phyloP scores from a whole-genome alignment of 805 yeast species.

The Tetrapisispora taiwanensis region DNA sequence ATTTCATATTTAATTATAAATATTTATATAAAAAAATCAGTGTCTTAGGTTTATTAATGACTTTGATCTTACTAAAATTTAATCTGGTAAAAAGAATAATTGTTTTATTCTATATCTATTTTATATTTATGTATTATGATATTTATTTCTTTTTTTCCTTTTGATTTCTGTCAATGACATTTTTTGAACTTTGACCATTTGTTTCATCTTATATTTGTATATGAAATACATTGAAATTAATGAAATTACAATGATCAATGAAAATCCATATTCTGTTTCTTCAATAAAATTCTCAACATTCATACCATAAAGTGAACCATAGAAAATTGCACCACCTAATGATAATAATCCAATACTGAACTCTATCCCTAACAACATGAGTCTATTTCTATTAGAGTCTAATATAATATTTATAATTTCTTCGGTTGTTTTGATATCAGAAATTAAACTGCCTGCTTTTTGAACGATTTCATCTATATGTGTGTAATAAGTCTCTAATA shows the following conservation, averaged over 20 bases:
- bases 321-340: constrained; percentile 66
- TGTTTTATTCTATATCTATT: not conserved
- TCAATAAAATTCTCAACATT: constrained; percentile 88
- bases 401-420: constrained; percentile 88
- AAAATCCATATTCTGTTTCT: constrained; percentile 64
- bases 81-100: too few species aligned
- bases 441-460: constrained; percentile 61
- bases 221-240: constrained; percentile 38
- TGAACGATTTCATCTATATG: constrained; percentile 93
- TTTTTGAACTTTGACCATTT: constrained; percentile 55
- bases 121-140: not conserved
- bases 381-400: constrained; percentile 87
- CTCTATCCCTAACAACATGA: constrained; percentile 77
- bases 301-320: constrained; percentile 92
- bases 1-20: too few species aligned
- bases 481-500: constrained; percentile 81
- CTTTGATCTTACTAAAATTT: too few species aligned
- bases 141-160: not conserved
- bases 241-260: constrained; percentile 33
- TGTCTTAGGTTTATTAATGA: too few species aligned
- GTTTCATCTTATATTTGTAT: constrained; percentile 44
- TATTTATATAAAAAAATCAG: too few species aligned
- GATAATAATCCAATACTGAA: constrained; percentile 78
- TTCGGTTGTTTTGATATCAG: constrained; percentile 87
- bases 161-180: constrained; percentile 37